phyloP scores from a whole-genome alignment of 306 rosid genomes.

The Cicer cuneatum region DNA sequence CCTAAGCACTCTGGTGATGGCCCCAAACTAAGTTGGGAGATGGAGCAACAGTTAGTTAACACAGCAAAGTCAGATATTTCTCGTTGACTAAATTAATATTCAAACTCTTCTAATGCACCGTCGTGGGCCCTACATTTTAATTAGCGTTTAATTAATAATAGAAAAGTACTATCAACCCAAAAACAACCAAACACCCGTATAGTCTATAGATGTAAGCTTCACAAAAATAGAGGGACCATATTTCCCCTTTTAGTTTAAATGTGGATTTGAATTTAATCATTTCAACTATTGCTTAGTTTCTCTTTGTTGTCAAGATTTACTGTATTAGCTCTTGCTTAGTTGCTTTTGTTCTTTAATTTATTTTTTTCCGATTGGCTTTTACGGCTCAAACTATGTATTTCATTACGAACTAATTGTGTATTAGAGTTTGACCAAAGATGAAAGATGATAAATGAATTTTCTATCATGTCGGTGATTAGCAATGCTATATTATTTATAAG shows the following conservation, averaged over 20 bases:
- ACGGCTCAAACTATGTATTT: constrained; percentile 11
- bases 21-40: constrained; percentile 83
- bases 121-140: constrained; percentile 44
- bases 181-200: neutral
- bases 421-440: constrained; percentile 45
- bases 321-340: neutral
- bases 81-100: constrained; percentile 57
- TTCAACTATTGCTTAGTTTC: constrained; percentile 22
- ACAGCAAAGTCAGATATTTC: constrained; percentile 75
- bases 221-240: constrained; percentile 41
- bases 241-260: constrained; percentile 44
- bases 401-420: constrained; percentile 45
- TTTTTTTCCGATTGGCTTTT: neutral
- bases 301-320: constrained; percentile 9
- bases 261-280: constrained; percentile 42
- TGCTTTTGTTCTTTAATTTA: neutral
- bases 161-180: constrained; percentile 12
- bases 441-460: constrained; percentile 33
- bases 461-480: constrained; percentile 54
- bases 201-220: constrained; percentile 33
- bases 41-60: constrained; percentile 69
- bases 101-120: constrained; percentile 30
- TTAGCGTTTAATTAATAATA: constrained; percentile 6
- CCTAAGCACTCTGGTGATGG: constrained; percentile 70
- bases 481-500: constrained; percentile 16